Percentiles rank a stretch among this genome's conserved stretches.
phyloP scores from a whole-genome alignment of 2,329 filamentous ascomycete species.

The Pseudogymnoascus sp. region DNA sequence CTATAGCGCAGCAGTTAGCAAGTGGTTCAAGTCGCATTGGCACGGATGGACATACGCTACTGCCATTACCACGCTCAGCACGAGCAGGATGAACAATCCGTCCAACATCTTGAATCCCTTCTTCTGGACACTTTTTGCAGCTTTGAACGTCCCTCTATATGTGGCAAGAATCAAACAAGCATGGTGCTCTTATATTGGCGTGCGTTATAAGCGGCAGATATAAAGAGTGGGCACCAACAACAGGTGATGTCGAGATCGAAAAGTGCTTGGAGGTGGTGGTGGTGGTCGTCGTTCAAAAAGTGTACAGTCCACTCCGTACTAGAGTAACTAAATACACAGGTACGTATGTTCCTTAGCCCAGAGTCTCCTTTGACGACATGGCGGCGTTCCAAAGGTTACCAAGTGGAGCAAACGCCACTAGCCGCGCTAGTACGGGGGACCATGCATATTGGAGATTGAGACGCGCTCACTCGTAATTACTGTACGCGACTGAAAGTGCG shows the following conservation, averaged over 20 bases:
- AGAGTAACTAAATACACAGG: background rate
- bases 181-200: background rate
- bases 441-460: constrained; percentile 3
- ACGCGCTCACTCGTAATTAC: background rate
- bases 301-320: background rate
- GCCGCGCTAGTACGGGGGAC: constrained; percentile 1
- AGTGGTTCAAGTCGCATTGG: background rate
- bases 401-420: constrained; percentile 1
- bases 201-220: background rate
- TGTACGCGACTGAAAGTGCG: background rate
- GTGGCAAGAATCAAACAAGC: background rate
- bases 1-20: constrained; percentile 36
- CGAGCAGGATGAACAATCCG: constrained; percentile 28
- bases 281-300: background rate
- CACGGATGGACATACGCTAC: constrained; percentile 39
- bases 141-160: background rate
- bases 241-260: background rate
- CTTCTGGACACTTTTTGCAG: background rate
- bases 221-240: background rate
- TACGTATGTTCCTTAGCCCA: constrained; percentile 1
- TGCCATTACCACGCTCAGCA: constrained; percentile 43
- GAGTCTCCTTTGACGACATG: background rate
- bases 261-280: background rate
- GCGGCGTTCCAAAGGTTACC: background rate
- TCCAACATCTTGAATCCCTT: constrained; percentile 26